These are phyloP conservation scores for Omphalotus olearius DNA, from an alignment of 1,284 basidiomycete species.

Conservation along the genomic window DNA sequence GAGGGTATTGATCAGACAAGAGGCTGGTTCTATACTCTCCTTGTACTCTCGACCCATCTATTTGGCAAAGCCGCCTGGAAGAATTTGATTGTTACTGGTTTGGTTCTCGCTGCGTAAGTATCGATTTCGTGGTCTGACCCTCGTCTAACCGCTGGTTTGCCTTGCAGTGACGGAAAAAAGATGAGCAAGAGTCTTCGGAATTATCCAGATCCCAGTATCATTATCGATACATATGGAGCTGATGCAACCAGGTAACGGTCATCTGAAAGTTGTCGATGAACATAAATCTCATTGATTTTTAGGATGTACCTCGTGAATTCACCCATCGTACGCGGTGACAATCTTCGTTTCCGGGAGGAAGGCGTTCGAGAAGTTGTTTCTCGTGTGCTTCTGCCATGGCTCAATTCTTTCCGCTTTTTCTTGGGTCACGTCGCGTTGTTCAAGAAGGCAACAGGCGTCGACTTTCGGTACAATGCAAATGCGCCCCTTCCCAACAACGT, in stretches of 20 bases:
- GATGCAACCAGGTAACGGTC: slow-evolving; percentile 81
- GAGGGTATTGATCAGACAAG: slow-evolving; percentile 96
- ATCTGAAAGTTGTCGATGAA: background rate
- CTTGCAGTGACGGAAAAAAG: slow-evolving; percentile 89
- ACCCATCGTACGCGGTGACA: slow-evolving; percentile 97
- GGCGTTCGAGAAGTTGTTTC: slow-evolving; percentile 97
- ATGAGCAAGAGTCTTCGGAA: slow-evolving; percentile 99
- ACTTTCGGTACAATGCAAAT: slow-evolving; percentile 87
- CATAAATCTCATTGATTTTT: background rate
- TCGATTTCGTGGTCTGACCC: background rate
- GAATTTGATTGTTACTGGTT: slow-evolving; percentile 95
- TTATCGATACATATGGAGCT: slow-evolving; percentile 92
- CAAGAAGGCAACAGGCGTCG: slow-evolving; percentile 77
- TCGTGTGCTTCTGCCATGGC: slow-evolving; percentile 95
- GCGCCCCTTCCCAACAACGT: slow-evolving; percentile 88
- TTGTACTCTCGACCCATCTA: slow-evolving; percentile 93
- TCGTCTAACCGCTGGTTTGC: background rate
- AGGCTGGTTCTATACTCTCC: slow-evolving; percentile 99
- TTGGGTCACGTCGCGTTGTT: slow-evolving; percentile 90
- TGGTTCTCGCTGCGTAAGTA: slow-evolving; percentile 88
- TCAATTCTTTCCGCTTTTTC: slow-evolving; percentile 99
- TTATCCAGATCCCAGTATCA: slow-evolving; percentile 94
- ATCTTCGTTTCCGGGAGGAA: slow-evolving; percentile 96
- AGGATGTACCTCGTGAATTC: slow-evolving; percentile 99
- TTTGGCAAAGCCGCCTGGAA: slow-evolving; percentile 97